Base-by-base conservation (phyloP, 257 asterid genomes). In the Leptodermis oblonga region DNA sequence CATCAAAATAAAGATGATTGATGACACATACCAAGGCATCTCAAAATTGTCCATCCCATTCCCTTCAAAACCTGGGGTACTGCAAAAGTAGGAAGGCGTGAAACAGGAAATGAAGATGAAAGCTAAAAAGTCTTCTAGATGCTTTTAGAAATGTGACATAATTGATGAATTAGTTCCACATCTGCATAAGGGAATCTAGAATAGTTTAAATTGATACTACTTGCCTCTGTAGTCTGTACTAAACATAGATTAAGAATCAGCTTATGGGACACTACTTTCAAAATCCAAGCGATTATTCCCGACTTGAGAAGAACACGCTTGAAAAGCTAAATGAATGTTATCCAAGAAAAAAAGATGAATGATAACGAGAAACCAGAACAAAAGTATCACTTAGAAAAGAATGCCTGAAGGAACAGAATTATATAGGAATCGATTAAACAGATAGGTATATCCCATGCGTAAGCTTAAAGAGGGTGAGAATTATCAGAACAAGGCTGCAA, bases 11-110 rank as follows among this genome's bases (percentile, higher is more conserved):
- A 34, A 49, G 18, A 49, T 10, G 4, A 10, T 65, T 41, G n/a
- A 36, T 6, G 18, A 45, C 18, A 70, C 77, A 22, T 69, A 82
- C 87, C 84, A 2, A 80, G 25, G 70, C 73, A 42, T 75, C 45
- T 74, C 67, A 82, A 56, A 42, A 77, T 69, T 30, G 46, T 20
- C 83, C 87, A 80, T 7, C 83, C 79, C 25, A 75, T 28, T 43
- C 33, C 52, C 10, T 64, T 70, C 67, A 79, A 42, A 49, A 70
- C 10, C 48, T 23, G 10, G 49, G 20, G 28, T 48, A 46, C 87
- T 77, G 79, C 76, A 56, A 30, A 51, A 33, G 69, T 33, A 60
- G 25, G 14, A 42, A 53, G 0, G 33, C 8, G 17, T 10, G 9
- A 46, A 20, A 37, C 22, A 37, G 45, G 2, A 45, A 65, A 7